Conservation (phyloP, 1,284 basidiomycete species). For the Vanrija pseudolonga region DNA sequence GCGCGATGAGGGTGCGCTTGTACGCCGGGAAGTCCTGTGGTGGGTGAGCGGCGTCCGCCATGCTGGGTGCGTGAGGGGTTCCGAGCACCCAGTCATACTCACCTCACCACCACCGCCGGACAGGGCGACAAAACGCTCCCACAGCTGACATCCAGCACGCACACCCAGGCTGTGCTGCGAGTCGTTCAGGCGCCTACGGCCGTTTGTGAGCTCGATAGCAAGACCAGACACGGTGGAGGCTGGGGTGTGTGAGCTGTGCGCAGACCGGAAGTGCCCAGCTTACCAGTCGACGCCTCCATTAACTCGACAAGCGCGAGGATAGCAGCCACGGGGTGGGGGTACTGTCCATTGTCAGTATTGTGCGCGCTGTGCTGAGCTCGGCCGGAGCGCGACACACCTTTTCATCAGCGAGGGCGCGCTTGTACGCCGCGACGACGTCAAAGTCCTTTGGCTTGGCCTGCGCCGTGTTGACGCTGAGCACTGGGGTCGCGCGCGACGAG, state of each 20-base stretch:
- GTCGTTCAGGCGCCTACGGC: slow-evolving; percentile 36
- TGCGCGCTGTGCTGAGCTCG: not conserved
- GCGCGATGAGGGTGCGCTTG: slow-evolving; percentile 41
- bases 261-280: not conserved
- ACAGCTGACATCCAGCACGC: slow-evolving; percentile 48
- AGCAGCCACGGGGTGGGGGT: slow-evolving; percentile 50
- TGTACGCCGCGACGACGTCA: slow-evolving; percentile 45
- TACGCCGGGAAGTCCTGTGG: slow-evolving; percentile 42
- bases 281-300: slow-evolving; percentile 47
- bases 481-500: too few species aligned
- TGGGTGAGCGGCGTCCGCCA: not conserved
- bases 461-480: too few species aligned
- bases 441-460: slow-evolving; percentile 18
- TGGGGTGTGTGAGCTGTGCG: slow-evolving; percentile 8
- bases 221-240: slow-evolving; percentile 47
- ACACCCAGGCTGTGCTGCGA: slow-evolving; percentile 46
- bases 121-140: slow-evolving; percentile 46
- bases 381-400: slow-evolving; percentile 28
- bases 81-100: slow-evolving; percentile 18
- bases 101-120: slow-evolving; percentile 34
- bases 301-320: slow-evolving; percentile 48
- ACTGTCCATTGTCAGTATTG: slow-evolving; percentile 12
- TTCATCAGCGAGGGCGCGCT: slow-evolving; percentile 39
- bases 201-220: slow-evolving; percentile 38
- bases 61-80: too few species aligned